Evolutionary conservation across 1,284 basidiomycete genomes (phyloP), one percentile per base, ranked within the genome.

Genomic region (Irpex sp.): DNA sequence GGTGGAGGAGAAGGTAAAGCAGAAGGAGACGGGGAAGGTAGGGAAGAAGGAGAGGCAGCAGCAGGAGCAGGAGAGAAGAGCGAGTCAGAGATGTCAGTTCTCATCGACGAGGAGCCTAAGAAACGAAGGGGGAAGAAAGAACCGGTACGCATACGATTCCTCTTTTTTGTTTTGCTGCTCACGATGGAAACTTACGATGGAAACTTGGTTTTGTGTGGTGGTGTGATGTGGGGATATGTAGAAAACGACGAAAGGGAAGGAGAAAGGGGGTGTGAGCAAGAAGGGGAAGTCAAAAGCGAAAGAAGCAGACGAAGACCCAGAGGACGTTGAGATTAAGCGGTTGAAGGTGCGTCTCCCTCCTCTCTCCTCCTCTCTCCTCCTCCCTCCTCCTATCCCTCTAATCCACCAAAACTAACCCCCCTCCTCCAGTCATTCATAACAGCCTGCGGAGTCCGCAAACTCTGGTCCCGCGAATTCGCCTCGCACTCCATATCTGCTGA

Each of bases 381-480:
- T 39, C 5, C 37, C 37, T 13, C 5, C 37, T 39, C 11, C 37
- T 6, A 39, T n/a, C n/a, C 37, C 37, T 39, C 37, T 13, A 39
- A 39, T 6, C 37, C 6, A 8, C 15, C 37, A 39, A 9, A 8
- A 8, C 37, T 15, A 39, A 39, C 15, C 15, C 15, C 15, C 37
- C 15, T 15, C 15, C 37, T 39, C 37, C 60, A 91, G 89, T 78
- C 83, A 26, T 79, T 93, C 21, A 85, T 95, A 0, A 75, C 84
- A 6, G 90, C 90, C 0, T 95, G 94, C 68, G 93, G 93, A 4
- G 81, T 92, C 4, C 85, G 92, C 61, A 94, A 92, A 75, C 79
- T 85, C 33, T 95, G 93, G 93, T 83, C 81, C 15, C 92, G 87
- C 71, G 86, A 93, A 66, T 90, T 95, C 69, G 77, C 85, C 65